These are phyloP conservation scores for Nepenthes mirabilis DNA, from an alignment of 148 eudicot species.

Conservation along the genomic window DNA sequence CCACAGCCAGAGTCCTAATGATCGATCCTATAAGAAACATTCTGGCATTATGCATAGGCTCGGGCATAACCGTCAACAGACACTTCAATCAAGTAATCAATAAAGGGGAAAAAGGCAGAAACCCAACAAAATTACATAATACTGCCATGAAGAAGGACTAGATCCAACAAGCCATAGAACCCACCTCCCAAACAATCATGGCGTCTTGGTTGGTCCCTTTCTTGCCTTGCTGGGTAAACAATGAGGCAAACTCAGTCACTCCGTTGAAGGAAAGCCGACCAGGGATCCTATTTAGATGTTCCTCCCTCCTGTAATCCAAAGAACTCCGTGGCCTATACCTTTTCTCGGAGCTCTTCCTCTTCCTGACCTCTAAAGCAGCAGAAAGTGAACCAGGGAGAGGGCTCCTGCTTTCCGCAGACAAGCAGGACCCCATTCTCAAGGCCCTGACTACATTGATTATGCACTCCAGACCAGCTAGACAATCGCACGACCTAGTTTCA, in stretches of 20 bases:
- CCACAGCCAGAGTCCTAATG: too few species aligned
- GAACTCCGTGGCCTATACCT: conserved; percentile 44
- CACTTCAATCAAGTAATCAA: too few species aligned
- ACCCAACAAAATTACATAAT: background rate
- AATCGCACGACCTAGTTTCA: conserved; percentile 38
- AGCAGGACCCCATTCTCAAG: conserved; percentile 99
- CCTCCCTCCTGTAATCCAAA: conserved; percentile 54
- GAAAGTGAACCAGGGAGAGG: conserved; percentile 63
- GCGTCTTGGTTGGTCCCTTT: conserved; percentile 99
- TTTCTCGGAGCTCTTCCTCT: conserved; percentile 45
- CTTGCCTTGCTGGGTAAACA: conserved; percentile 81
- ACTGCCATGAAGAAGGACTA: too few species aligned
- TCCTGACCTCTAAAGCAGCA: conserved; percentile 26
- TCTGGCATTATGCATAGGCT: too few species aligned
- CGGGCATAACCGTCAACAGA: too few species aligned
- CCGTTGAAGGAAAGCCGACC: conserved; percentile 69
- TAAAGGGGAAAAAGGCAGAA: background rate
- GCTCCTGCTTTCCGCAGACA: conserved; percentile 78
- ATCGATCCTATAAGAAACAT: too few species aligned
- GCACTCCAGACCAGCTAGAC: conserved; percentile 87
- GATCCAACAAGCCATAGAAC: conserved; percentile 1
- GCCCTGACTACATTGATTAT: conserved; percentile 75
- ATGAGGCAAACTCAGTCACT: conserved; percentile 58
- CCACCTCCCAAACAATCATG: conserved; percentile 98
- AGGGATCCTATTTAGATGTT: conserved; percentile 45